A percentile compares a stretch with the other conserved stretches of the same genome.
Conservation (phyloP, 441 rosid species). For the Gossypium trilobum region DNA sequence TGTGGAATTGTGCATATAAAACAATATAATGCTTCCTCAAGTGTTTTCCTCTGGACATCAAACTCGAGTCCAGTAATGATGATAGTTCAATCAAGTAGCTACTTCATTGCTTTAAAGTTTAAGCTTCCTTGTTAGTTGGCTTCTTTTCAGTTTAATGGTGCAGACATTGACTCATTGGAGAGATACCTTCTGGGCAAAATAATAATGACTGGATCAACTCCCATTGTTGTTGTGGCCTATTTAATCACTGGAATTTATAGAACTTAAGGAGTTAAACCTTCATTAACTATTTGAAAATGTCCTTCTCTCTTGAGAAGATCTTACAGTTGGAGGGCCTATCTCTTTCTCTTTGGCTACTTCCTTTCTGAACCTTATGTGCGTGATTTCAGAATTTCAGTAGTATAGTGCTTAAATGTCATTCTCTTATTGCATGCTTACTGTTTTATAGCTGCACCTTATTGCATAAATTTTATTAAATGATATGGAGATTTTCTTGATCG, state of each 20-base stretch:
- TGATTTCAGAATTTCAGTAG: neutral
- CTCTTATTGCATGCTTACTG: neutral
- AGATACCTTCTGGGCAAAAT: neutral
- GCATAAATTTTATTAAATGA: neutral
- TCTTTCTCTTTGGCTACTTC: neutral
- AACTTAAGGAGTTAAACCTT: neutral
- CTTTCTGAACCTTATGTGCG: neutral
- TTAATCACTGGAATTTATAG: neutral
- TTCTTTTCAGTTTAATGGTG: neutral
- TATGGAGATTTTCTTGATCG: neutral
- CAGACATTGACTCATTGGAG: neutral
- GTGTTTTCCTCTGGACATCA: neutral
- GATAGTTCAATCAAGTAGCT: neutral
- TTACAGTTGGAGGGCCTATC: neutral
- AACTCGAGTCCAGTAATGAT: neutral
- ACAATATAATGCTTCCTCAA: neutral
- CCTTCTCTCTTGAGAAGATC: neutral
- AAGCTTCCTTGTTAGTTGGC: neutral
- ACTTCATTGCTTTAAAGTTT: neutral
- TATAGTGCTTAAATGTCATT: neutral
- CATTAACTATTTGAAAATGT: neutral
- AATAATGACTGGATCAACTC: neutral
- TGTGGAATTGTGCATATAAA: neutral
- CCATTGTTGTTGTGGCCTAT: neutral
- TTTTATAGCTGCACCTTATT: slow-evolving; percentile 6